These are phyloP conservation scores for Solanum commersonii DNA, from an alignment of 257 asterid species.

Conservation along the genomic window DNA sequence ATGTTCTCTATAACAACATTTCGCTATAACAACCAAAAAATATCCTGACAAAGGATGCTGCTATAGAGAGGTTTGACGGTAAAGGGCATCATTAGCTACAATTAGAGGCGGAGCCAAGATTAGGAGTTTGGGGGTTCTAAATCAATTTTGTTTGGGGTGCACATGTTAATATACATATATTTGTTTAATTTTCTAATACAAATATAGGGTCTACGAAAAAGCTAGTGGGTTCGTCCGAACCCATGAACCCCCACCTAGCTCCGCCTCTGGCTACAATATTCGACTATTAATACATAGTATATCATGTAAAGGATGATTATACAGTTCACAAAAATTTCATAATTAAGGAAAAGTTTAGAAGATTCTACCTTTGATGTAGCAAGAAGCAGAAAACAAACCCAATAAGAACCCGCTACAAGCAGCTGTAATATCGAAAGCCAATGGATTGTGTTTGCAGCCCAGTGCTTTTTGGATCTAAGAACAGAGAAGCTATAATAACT, in stretches of 20 bases:
- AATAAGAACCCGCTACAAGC: constrained; percentile 91
- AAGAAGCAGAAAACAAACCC: constrained; percentile 90
- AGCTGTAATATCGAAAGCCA: constrained; percentile 88
- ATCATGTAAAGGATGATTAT: neutral
- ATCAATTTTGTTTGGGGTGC: no score
- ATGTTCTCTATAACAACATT: neutral
- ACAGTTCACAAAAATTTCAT: neutral
- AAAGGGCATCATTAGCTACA: neutral
- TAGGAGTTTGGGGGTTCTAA: no score
- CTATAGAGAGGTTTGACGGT: neutral
- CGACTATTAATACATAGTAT: neutral
- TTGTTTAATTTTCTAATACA: no score
- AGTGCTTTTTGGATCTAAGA: constrained; percentile 78
- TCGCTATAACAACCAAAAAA: neutral
- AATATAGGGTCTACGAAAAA: no score
- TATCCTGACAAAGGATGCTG: neutral
- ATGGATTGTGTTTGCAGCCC: constrained; percentile 80
- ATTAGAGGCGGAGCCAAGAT: no score
- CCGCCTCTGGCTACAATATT: neutral
- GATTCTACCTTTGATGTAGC: constrained; percentile 67
- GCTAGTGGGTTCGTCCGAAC: no score
- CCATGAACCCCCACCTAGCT: no score
- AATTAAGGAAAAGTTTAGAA: neutral
- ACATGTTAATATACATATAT: no score
- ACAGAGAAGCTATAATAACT: neutral